These are phyloP conservation scores for Populus trichocarpa DNA, from an alignment of 441 rosid species.

Conservation along the genomic window DNA sequence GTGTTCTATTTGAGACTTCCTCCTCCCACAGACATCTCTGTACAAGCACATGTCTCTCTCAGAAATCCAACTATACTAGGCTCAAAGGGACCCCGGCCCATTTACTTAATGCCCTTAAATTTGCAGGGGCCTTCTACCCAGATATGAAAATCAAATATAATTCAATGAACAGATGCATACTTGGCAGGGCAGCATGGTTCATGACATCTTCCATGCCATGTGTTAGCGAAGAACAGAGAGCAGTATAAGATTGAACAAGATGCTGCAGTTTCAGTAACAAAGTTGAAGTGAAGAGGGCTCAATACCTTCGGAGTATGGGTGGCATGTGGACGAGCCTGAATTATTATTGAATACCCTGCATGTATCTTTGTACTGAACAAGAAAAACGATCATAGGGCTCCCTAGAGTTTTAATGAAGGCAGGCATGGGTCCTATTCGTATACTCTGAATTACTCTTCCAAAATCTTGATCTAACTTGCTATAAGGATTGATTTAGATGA, in stretches of 20 bases:
- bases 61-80: conserved; percentile 6
- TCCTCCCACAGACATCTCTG: not conserved
- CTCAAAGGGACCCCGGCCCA: conserved; percentile 29
- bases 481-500: not conserved
- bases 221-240: conserved; percentile 8
- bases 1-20: not conserved
- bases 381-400: not conserved
- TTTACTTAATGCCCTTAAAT: conserved; percentile 4
- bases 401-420: not conserved
- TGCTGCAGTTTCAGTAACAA: not conserved
- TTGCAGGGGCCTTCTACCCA: conserved; percentile 9
- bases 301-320: conserved; percentile 7
- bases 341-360: too few species aligned
- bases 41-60: not conserved
- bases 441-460: not conserved
- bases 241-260: not conserved
- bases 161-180: not conserved
- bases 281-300: not conserved
- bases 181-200: conserved; percentile 4
- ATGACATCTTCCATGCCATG: conserved; percentile 7
- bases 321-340: not conserved
- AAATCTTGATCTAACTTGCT: not conserved
- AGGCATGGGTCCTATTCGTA: not conserved
- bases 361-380: not conserved
- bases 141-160: not conserved